These are phyloP conservation scores for Kodamaea sp. DNA, from an alignment of 1,139 yeast genomes.

Conservation along the genomic window DNA sequence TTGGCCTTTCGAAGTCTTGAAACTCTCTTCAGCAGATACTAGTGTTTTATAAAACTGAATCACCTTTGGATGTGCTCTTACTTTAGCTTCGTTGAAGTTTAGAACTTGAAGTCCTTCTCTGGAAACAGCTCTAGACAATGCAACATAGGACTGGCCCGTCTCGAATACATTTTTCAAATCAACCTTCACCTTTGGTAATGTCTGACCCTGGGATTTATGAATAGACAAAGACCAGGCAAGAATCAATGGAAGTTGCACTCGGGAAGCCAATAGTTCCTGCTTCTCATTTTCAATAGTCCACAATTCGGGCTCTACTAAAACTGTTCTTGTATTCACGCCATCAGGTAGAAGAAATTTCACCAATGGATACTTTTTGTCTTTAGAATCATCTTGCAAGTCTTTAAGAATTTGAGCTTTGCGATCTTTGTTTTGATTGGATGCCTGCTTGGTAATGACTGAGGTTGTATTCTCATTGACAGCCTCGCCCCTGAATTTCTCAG, in stretches of 20 bases:
- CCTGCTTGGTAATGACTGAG: not conserved
- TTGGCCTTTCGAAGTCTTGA: conserved; percentile 12
- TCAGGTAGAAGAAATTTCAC: conserved; percentile 74
- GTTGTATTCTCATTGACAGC: not conserved
- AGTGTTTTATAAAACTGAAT: conserved; percentile 54
- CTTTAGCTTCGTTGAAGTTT: conserved; percentile 61
- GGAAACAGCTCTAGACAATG: conserved; percentile 81
- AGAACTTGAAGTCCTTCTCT: conserved; percentile 77
- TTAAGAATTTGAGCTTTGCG: conserved; percentile 20
- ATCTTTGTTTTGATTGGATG: conserved; percentile 7
- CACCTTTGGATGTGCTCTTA: conserved; percentile 65
- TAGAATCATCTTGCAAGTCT: conserved; percentile 33
- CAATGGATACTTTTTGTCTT: conserved; percentile 57
- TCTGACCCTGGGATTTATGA: conserved; percentile 96
- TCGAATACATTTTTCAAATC: conserved; percentile 80
- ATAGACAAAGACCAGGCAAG: conserved; percentile 95
- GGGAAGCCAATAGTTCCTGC: conserved; percentile 29
- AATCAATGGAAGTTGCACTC: conserved; percentile 74
- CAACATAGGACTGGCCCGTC: conserved; percentile 44
- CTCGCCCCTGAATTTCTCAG: too few species aligned
- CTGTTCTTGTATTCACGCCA: conserved; percentile 65
- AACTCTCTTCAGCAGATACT: conserved; percentile 22
- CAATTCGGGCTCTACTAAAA: conserved; percentile 49
- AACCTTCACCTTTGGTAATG: conserved; percentile 77
- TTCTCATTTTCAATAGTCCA: conserved; percentile 46